Conservation (phyloP, 2,329 filamentous ascomycete genomes). For the Colletotrichum sp. region DNA sequence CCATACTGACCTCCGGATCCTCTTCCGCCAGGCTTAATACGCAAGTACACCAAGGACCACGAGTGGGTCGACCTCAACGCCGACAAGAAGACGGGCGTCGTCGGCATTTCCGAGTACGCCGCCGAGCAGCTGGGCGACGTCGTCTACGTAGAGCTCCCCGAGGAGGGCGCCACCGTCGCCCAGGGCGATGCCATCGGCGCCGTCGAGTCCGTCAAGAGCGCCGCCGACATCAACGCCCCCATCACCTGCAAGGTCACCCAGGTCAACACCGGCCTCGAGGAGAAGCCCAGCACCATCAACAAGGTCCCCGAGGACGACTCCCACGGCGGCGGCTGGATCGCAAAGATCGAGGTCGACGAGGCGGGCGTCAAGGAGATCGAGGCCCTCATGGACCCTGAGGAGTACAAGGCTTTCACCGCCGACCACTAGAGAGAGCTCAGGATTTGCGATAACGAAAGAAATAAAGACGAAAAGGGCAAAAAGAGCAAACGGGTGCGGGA, state of each 20-base stretch:
- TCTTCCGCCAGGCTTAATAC: conserved; percentile 58
- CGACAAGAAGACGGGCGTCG: conserved; percentile 80
- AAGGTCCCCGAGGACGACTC: conserved; percentile 81
- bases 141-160: conserved; percentile 94
- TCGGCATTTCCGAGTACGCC: conserved; percentile 91
- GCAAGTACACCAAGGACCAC: conserved; percentile 96
- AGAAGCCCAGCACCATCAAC: conserved; percentile 89
- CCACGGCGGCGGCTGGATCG: conserved; percentile 87
- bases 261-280: conserved; percentile 77
- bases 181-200: conserved; percentile 88
- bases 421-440: conserved; percentile 35
- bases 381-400: conserved; percentile 75
- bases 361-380: conserved; percentile 71
- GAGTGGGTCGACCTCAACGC: conserved; percentile 94
- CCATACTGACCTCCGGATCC: background rate
- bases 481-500: background rate
- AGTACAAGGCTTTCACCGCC: conserved; percentile 77
- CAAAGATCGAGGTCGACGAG: conserved; percentile 80
- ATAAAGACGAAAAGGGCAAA: background rate
- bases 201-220: conserved; percentile 97
- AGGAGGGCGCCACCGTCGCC: conserved; percentile 68
- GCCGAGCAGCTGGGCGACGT: conserved; percentile 93
- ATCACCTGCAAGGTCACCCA: conserved; percentile 78
- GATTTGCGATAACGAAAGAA: background rate
- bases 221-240: conserved; percentile 95